Conservation (phyloP, 805 yeast species). For the Candida jianshihensis region DNA sequence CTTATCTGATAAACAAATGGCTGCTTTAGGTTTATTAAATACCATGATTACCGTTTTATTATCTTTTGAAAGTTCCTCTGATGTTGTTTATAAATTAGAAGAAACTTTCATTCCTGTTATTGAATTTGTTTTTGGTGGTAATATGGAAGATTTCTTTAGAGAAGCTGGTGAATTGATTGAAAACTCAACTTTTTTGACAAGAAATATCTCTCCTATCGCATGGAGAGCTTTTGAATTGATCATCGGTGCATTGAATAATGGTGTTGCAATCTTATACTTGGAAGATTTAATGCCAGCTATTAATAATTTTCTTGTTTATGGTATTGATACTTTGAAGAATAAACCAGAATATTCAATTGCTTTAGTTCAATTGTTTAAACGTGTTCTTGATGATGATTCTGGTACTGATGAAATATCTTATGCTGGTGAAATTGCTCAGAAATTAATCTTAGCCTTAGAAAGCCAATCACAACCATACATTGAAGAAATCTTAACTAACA, state of each 20-base stretch:
- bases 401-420: slow-evolving; percentile 49
- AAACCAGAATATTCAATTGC: slow-evolving; percentile 42
- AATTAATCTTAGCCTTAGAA: slow-evolving; percentile 53
- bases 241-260: slow-evolving; percentile 30
- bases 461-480: slow-evolving; percentile 38
- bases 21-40: slow-evolving; percentile 74
- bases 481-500: slow-evolving; percentile 32
- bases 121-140: slow-evolving; percentile 55
- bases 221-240: slow-evolving; percentile 65
- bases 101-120: slow-evolving; percentile 65
- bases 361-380: slow-evolving; percentile 42
- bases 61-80: slow-evolving; percentile 75
- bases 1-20: slow-evolving; percentile 65
- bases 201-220: slow-evolving; percentile 57
- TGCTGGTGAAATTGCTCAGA: slow-evolving; percentile 60
- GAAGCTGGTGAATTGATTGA: slow-evolving; percentile 75
- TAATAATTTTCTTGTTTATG: slow-evolving; percentile 65
- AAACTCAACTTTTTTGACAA: slow-evolving; percentile 53
- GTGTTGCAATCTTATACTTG: slow-evolving; percentile 55
- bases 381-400: slow-evolving; percentile 39
- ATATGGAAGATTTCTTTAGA: slow-evolving; percentile 64
- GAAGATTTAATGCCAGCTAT: slow-evolving; percentile 73
- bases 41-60: slow-evolving; percentile 77
- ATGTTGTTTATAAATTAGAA: slow-evolving; percentile 57
- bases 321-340: slow-evolving; percentile 39